These are phyloP conservation scores for Penicillium parvum DNA, from an alignment of 495 filamentous ascomycete species.

Conservation along the genomic window DNA sequence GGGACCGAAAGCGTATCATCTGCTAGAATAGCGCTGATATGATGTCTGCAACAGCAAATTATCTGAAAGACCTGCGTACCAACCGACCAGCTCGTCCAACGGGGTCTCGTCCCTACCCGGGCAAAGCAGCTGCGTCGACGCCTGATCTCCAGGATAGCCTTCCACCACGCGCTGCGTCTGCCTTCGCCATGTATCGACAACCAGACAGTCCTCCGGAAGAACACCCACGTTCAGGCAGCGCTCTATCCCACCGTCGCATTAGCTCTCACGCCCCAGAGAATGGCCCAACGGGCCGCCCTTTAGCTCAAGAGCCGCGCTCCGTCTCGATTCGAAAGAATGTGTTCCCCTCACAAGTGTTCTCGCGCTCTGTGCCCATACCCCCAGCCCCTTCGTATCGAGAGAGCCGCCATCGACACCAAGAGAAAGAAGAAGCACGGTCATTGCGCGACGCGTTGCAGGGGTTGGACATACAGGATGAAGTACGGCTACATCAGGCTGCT, in stretches of 20 bases:
- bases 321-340: constrained; percentile 36
- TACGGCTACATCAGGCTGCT: constrained; percentile 65
- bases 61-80: constrained; percentile 74
- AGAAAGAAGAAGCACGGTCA: constrained; percentile 77
- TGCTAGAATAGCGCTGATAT: constrained; percentile 9
- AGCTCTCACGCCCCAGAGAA: constrained; percentile 31
- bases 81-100: constrained; percentile 72
- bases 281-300: constrained; percentile 37
- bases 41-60: constrained; percentile 49
- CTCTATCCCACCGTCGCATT: constrained; percentile 46
- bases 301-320: constrained; percentile 41
- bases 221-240: constrained; percentile 44
- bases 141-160: constrained; percentile 32
- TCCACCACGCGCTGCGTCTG: constrained; percentile 45
- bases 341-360: constrained; percentile 38
- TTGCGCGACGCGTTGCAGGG: constrained; percentile 76
- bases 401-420: constrained; percentile 75
- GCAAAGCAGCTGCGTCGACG: constrained; percentile 33
- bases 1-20: background rate
- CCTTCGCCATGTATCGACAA: constrained; percentile 36
- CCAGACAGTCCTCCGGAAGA: constrained; percentile 17
- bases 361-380: constrained; percentile 24
- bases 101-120: constrained; percentile 74
- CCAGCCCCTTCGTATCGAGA: constrained; percentile 69
- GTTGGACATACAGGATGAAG: constrained; percentile 69